These are phyloP conservation scores for Amorphotheca resinae DNA, from an alignment of 495 filamentous ascomycete genomes.

Conservation along the genomic window DNA sequence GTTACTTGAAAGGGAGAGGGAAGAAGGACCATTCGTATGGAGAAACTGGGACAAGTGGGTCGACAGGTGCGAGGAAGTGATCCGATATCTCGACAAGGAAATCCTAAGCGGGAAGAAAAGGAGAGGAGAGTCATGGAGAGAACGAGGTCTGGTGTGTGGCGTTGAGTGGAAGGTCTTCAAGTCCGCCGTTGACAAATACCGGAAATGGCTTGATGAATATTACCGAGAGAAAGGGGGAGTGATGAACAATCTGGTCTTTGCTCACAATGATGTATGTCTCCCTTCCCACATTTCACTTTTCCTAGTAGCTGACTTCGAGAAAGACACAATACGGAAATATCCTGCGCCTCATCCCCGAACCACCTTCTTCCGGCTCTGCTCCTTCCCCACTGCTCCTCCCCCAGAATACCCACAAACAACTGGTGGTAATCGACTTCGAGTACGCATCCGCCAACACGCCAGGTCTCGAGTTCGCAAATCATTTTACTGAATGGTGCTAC, in stretches of 20 bases:
- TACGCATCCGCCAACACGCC: constrained; percentile 85
- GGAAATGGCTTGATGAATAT: constrained; percentile 55
- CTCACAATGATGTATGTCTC: constrained; percentile 82
- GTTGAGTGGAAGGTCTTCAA: constrained; percentile 74
- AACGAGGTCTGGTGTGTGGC: constrained; percentile 67
- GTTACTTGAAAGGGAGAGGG: constrained; percentile 61
- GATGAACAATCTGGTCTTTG: constrained; percentile 72
- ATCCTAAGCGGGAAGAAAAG: constrained; percentile 35
- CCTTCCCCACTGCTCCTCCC: constrained; percentile 83
- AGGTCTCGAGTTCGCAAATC: constrained; percentile 91
- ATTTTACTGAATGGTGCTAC: constrained; percentile 98
- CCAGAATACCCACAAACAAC: constrained; percentile 57
- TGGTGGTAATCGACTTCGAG: constrained; percentile 97
- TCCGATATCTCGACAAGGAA: constrained; percentile 63
- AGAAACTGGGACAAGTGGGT: constrained; percentile 96
- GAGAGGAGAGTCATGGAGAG: constrained; percentile 44
- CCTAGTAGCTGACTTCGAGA: constrained; percentile 19
- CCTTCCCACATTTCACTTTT: neutral
- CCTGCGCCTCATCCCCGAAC: constrained; percentile 65
- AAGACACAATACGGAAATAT: constrained; percentile 98
- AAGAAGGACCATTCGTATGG: constrained; percentile 72
- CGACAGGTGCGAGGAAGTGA: constrained; percentile 61
- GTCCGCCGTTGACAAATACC: constrained; percentile 62
- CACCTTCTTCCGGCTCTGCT: constrained; percentile 26
- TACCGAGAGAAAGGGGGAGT: constrained; percentile 56